Evolutionary conservation across 345 rosid species (phyloP).

Genomic region (Punica granatum): DNA sequence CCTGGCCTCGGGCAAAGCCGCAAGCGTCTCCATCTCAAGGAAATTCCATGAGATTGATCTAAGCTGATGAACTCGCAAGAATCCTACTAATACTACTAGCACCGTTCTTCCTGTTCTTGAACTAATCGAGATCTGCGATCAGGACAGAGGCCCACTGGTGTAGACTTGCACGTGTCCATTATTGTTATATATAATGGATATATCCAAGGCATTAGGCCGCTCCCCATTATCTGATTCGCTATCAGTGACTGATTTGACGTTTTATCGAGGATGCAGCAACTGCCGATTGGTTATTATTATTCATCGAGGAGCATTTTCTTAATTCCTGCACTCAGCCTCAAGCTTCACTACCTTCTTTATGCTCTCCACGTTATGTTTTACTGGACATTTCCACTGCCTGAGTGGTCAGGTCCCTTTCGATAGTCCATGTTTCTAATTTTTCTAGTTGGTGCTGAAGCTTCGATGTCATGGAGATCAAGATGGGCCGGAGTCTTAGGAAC

Average conservation of each 20-base stretch:
- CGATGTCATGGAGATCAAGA: constrained; percentile 26
- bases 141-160: constrained; percentile 50
- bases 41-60: constrained; percentile 86
- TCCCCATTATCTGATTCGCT: constrained; percentile 71
- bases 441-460: constrained; percentile 56
- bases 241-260: constrained; percentile 45
- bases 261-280: constrained; percentile 37
- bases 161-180: constrained; percentile 31
- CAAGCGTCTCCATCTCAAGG: constrained; percentile 93
- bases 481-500: constrained; percentile 14
- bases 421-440: constrained; percentile 66
- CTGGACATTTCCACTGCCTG: constrained; percentile 89
- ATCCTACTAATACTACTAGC: constrained; percentile 17
- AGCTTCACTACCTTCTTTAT: constrained; percentile 87
- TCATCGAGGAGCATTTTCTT: constrained; percentile 18
- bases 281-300: constrained; percentile 37
- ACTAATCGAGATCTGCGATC: constrained; percentile 36
- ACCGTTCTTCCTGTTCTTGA: constrained; percentile 38
- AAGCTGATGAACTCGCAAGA: constrained; percentile 28
- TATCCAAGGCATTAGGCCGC: constrained; percentile 34
- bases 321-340: constrained; percentile 86
- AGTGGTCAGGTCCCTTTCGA: constrained; percentile 76
- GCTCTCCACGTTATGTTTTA: constrained; percentile 74
- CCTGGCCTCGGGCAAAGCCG: constrained; percentile 50
- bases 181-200: no score